These are phyloP conservation scores for Amaranthus cruentus DNA, from an alignment of 148 eudicot species.

Conservation along the genomic window DNA sequence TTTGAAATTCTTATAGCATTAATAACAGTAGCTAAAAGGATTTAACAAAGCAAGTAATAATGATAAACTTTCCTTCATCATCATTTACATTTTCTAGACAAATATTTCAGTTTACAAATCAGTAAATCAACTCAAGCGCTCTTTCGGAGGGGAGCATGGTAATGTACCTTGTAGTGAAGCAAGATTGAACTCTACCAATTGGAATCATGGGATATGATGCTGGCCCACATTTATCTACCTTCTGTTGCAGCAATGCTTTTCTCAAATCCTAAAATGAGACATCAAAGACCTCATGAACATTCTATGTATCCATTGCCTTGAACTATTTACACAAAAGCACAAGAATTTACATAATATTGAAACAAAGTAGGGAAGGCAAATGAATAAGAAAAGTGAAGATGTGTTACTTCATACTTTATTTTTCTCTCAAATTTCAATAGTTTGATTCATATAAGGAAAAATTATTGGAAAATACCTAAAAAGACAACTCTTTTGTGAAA, in stretches of 20 bases:
- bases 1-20: background rate
- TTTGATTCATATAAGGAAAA: too few relatives aligned
- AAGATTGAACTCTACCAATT: constrained; percentile 64
- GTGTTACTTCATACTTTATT: too few relatives aligned
- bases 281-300: background rate
- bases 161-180: constrained; percentile 86
- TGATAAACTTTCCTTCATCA: background rate
- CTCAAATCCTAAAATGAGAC: constrained; percentile 61
- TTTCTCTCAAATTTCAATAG: too few relatives aligned
- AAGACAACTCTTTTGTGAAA: too few relatives aligned
- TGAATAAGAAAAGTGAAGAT: too few relatives aligned
- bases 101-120: background rate
- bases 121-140: background rate
- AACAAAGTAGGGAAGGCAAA: too few relatives aligned
- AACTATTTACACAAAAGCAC: background rate
- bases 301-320: background rate
- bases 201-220: constrained; percentile 77
- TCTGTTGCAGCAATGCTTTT: constrained; percentile 45
- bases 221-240: constrained; percentile 32
- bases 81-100: background rate
- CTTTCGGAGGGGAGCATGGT: background rate
- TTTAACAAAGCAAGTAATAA: background rate
- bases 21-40: background rate
- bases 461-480: too few relatives aligned
- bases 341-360: background rate